phyloP scores from a whole-genome alignment of 176 grass and related monocot species.

The Guadua angustifolia region DNA sequence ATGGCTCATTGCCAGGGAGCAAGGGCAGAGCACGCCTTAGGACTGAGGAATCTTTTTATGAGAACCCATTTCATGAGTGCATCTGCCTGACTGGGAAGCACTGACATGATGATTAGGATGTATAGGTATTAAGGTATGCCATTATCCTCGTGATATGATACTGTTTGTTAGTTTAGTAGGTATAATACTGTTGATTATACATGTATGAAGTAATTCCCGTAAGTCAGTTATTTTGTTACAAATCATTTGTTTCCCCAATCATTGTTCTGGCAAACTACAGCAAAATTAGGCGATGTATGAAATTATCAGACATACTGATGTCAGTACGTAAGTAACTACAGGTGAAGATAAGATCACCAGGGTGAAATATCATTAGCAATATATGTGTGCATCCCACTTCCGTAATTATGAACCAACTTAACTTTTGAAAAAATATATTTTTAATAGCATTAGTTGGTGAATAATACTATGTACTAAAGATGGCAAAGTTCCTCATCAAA shows the following conservation, averaged over 20 bases:
- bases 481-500: no score
- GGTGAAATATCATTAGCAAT: neutral
- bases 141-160: neutral
- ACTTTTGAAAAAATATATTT: neutral
- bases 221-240: conserved; percentile 11
- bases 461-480: no score
- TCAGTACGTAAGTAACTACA: neutral
- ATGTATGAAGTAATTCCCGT: neutral
- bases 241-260: neutral
- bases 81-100: conserved; percentile 70
- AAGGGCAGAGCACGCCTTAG: conserved; percentile 84
- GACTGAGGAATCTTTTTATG: conserved; percentile 95
- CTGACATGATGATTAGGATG: conserved; percentile 32
- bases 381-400: neutral
- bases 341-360: neutral
- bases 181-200: conserved; percentile 25
- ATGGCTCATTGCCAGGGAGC: conserved; percentile 73
- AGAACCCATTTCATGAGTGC: conserved; percentile 90
- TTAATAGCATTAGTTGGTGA: no score
- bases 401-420: neutral
- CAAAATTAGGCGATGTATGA: neutral
- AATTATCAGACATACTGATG: neutral
- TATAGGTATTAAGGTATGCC: conserved; percentile 59
- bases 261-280: neutral
- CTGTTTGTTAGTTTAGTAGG: conserved; percentile 23